phyloP scores from a whole-genome alignment of 495 filamentous ascomycete genomes.

The Hypoxylon fragiforme region DNA sequence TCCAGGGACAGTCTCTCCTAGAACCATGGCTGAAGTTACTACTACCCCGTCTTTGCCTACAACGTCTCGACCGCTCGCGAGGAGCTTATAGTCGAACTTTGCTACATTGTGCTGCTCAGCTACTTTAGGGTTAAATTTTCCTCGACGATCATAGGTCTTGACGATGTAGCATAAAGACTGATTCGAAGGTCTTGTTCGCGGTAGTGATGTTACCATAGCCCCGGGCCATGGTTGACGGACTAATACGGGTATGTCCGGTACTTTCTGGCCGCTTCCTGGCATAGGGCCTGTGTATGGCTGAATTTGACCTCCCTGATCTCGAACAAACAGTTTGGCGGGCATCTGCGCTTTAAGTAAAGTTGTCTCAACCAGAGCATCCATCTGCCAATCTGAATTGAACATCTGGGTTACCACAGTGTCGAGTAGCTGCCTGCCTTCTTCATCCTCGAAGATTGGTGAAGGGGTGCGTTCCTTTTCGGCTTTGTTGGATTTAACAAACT shows the following conservation, averaged over 20 bases:
- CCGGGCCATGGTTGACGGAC: conserved; percentile 85
- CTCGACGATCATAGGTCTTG: conserved; percentile 70
- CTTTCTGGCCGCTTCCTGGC: conserved; percentile 51
- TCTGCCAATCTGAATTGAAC: conserved; percentile 77
- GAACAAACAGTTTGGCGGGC: conserved; percentile 70
- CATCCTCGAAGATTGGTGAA: conserved; percentile 17
- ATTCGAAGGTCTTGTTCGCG: conserved; percentile 61
- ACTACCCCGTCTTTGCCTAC: conserved; percentile 55
- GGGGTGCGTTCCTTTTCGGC: background rate
- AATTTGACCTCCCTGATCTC: conserved; percentile 66
- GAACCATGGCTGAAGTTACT: conserved; percentile 60
- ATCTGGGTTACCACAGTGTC: conserved; percentile 70
- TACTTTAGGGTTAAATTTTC: conserved; percentile 71
- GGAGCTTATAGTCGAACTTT: conserved; percentile 52
- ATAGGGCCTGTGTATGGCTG: conserved; percentile 67
- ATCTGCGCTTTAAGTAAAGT: conserved; percentile 65
- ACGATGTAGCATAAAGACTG: conserved; percentile 85
- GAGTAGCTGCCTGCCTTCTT: conserved; percentile 54
- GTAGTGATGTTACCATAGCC: conserved; percentile 63
- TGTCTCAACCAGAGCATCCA: conserved; percentile 68
- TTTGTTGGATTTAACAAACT: conserved; percentile 44
- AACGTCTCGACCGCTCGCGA: conserved; percentile 57
- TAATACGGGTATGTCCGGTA: conserved; percentile 71
- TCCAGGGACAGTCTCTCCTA: conserved; percentile 42
- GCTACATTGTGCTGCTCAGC: conserved; percentile 64